Base-by-base conservation (phyloP, 768 basidiomycete genomes). In the Russula dissimulans region DNA sequence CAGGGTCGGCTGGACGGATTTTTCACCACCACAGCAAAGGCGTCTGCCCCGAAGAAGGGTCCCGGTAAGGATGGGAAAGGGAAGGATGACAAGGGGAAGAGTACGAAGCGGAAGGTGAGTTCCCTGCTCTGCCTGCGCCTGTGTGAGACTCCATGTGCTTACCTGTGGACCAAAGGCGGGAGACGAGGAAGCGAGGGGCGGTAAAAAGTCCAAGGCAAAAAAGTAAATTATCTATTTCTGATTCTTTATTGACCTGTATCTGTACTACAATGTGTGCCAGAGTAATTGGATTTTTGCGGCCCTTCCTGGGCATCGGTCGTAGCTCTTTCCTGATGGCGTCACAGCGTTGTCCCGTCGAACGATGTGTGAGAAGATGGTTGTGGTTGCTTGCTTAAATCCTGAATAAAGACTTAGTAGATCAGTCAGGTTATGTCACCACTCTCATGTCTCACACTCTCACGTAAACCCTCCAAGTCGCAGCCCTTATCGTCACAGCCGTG, bases 1-100 rank as follows among this genome's bases (percentile, higher is more conserved):
- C 97, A 99, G 73, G 95, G 97, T 9, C 85, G 97, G 10, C 78
- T 99, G 14, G 97, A 98, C 68, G 88, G 93, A 0, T 99, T 99
- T 75, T 99, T 99, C 74, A 83, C 86, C 1, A 82, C 84, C 11
- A 84, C 88, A 67, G 73, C 82, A 2, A 84, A 83, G 64, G 63
- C 69, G 3, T 75, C 82, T 5, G 81, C 83, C 57, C 79, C 83
- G 44, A 81, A 77, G 31, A 73, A 72, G 15, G 73, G 73, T 10
- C 66, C 68, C 0, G 67, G 61, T 14, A 77, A 78, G 63, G 74
- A 71, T 41, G 78, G 76, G 63, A 71, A 72, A 29, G 70, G 68
- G 12, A 71, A 74, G 48, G 71, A 65, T 7, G 66, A 67, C 18
- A 66, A 62, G 18, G 67, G 67, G 11, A 75, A 71, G 64, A 72